Percentiles rank a stretch among this genome's conserved stretches.
phyloP scores from a whole-genome alignment of 2,329 filamentous ascomycete genomes.

The Aspergillus costaricaensis region DNA sequence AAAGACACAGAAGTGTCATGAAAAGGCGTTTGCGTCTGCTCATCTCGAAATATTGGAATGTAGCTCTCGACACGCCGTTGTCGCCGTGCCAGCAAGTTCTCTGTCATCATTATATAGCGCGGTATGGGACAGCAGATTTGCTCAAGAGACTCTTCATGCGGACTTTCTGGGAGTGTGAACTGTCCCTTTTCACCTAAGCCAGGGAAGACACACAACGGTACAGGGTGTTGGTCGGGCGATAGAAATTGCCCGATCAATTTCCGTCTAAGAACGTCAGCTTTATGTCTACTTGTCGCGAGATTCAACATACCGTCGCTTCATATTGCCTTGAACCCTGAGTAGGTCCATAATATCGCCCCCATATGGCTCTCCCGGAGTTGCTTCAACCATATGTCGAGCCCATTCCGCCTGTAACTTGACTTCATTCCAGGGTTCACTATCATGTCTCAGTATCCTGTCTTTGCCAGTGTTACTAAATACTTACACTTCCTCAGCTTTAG shows the following conservation, averaged over 20 bases:
- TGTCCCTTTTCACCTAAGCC: not conserved
- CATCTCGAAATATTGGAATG: not conserved
- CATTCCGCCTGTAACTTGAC: conserved; percentile 18
- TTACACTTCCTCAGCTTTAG: not conserved
- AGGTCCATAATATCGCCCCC: conserved; percentile 12
- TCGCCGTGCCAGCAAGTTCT: not conserved
- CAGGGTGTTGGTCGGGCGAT: conserved; percentile 3
- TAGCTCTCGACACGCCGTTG: conserved; percentile 1
- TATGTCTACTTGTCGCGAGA: not conserved
- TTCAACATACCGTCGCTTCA: conserved; percentile 16
- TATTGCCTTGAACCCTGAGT: conserved; percentile 18
- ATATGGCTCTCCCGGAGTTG: conserved; percentile 22
- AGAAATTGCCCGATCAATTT: conserved; percentile 13
- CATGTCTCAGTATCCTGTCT: not conserved
- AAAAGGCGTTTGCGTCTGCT: not conserved
- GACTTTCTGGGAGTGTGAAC: not conserved
- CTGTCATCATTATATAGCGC: conserved; percentile 2
- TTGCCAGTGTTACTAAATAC: not conserved
- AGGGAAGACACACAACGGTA: conserved; percentile 1
- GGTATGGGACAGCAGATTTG: not conserved
- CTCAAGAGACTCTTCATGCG: not conserved
- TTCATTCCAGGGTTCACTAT: not conserved
- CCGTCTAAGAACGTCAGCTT: not conserved
- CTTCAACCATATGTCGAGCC: conserved; percentile 17
- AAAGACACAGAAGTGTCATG: conserved; percentile 1